phyloP scores from a whole-genome alignment of 768 basidiomycete species.

The Boletus rubescentipes region DNA sequence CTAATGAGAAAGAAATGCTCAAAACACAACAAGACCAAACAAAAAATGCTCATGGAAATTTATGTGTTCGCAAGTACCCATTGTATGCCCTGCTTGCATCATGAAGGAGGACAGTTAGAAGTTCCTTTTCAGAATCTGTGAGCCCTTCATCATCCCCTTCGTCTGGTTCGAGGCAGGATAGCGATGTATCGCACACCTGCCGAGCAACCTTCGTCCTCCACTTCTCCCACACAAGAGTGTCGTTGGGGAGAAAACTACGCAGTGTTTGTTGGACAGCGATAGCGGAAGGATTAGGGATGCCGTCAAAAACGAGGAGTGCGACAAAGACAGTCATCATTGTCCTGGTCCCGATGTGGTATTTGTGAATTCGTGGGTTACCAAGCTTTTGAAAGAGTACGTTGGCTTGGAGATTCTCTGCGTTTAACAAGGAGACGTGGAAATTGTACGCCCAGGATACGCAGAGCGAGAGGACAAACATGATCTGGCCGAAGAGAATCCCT shows the following conservation, averaged over 20 bases:
- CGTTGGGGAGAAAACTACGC: conserved; percentile 16
- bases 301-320: conserved; percentile 11
- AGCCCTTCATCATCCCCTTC: background rate
- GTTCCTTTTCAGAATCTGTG: background rate
- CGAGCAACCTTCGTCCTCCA: conserved; percentile 21
- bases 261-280: conserved; percentile 8
- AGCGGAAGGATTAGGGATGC: background rate
- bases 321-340: conserved; percentile 11
- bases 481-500: conserved; percentile 32
- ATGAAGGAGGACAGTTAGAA: conserved; percentile 16
- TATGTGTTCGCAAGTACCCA: conserved; percentile 1
- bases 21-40: no score
- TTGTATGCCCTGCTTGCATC: conserved; percentile 18
- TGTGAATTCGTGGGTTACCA: conserved; percentile 6
- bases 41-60: background rate
- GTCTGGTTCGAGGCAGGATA: background rate
- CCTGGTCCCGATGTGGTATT: conserved; percentile 17
- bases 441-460: conserved; percentile 36
- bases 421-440: conserved; percentile 30
- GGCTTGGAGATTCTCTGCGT: conserved; percentile 23
- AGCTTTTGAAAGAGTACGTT: conserved; percentile 20
- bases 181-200: conserved; percentile 8
- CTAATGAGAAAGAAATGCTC: background rate
- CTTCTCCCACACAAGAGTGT: conserved; percentile 20
- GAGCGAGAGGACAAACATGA: conserved; percentile 35